Conservation (phyloP, 2,329 filamentous ascomycete species). For the Ophiognomonia clavigignenti-juglandacearum region DNA sequence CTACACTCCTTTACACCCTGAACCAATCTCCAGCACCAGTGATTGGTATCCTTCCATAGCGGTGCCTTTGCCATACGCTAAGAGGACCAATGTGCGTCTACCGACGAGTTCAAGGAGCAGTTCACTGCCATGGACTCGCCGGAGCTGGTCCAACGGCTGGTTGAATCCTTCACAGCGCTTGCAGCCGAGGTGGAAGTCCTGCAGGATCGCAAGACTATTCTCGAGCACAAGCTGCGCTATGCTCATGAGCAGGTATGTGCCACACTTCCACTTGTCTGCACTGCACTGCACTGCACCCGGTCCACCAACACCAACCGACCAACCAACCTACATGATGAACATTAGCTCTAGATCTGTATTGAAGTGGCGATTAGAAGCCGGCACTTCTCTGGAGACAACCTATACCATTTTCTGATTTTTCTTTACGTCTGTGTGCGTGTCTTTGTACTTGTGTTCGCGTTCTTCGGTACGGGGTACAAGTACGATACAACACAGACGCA, state of each 20-base stretch:
- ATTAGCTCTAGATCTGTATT: conserved; percentile 24
- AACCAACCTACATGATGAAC: conserved; percentile 35
- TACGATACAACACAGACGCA: no score
- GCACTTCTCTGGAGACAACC: conserved; percentile 15
- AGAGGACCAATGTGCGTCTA: conserved; percentile 12
- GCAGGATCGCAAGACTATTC: conserved; percentile 58
- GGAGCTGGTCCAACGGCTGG: conserved; percentile 49
- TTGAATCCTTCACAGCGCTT: conserved; percentile 60
- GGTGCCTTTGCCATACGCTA: background rate
- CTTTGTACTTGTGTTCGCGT: background rate
- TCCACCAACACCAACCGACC: background rate
- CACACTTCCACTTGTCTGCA: background rate
- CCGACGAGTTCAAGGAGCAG: background rate
- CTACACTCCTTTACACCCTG: background rate
- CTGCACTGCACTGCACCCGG: background rate
- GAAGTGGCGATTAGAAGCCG: background rate
- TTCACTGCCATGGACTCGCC: conserved; percentile 25
- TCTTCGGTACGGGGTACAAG: no score
- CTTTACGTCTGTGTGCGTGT: background rate
- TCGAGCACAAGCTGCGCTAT: conserved; percentile 63
- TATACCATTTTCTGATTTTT: conserved; percentile 16
- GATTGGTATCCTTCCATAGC: background rate
- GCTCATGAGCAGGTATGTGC: conserved; percentile 59
- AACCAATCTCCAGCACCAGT: background rate
- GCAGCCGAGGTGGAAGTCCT: conserved; percentile 61